A percentile compares a stretch with the other conserved stretches of the same genome.
Conservation (phyloP, 2,329 filamentous ascomycete genomes). For the Colletotrichum lindemuthianum region DNA sequence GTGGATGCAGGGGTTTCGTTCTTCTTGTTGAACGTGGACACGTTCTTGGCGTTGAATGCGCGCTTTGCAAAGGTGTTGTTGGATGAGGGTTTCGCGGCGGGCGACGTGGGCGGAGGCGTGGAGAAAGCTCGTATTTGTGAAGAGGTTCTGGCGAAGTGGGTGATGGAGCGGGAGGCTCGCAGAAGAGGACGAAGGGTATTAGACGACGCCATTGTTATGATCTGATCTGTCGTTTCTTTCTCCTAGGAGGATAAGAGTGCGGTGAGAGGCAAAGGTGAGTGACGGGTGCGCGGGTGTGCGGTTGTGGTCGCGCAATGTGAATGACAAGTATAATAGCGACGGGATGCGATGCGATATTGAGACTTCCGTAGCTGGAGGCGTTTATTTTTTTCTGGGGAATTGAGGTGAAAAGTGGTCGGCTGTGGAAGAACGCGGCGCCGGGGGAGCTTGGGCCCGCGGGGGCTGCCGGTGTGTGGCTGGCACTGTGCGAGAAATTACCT, state of each 20-base stretch:
- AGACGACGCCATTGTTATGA: constrained; percentile 30
- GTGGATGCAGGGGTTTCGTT: background rate
- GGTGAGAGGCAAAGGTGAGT: background rate
- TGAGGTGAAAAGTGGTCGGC: constrained; percentile 32
- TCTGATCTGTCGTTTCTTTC: background rate
- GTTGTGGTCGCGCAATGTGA: background rate
- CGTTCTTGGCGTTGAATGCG: no score
- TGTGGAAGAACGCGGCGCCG: constrained; percentile 25
- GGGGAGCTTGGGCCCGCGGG: constrained; percentile 34
- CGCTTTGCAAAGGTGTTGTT: no score
- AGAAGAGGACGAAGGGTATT: constrained; percentile 31
- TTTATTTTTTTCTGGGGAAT: background rate
- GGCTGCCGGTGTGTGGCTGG: no score
- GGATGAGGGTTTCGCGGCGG: background rate
- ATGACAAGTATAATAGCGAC: no score
- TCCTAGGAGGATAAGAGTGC: no score
- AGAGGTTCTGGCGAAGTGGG: constrained; percentile 1
- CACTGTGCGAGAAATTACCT: constrained; percentile 16
- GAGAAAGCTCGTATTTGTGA: no score
- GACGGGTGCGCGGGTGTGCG: no score
- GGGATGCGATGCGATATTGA: background rate
- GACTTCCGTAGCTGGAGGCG: constrained; percentile 2
- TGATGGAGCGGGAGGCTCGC: constrained; percentile 14
- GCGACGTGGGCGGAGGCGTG: background rate
- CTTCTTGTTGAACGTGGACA: background rate